Evolutionary conservation across 768 basidiomycete genomes (phyloP), one percentile per base, ranked within the genome.

Genomic region (Boletus pseudopeckii): DNA sequence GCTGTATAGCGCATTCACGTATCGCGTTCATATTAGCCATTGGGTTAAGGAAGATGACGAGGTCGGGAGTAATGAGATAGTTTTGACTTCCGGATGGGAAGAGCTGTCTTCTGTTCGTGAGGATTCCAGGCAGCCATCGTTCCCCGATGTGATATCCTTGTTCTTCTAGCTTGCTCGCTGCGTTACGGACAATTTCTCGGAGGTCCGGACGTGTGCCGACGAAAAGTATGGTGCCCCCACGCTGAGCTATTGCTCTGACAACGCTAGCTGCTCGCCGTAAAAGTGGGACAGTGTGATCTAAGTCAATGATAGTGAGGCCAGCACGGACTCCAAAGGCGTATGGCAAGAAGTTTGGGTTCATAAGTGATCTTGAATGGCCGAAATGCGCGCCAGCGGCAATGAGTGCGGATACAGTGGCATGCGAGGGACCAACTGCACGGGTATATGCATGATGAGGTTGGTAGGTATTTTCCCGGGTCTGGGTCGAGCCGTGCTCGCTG

Each of bases 331-430:
- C 97, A 67, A 97, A 98, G 34, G 95, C 86, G 69, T 94, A 96
- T 30, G 95, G 90, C 62, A 88, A 76, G 62, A 93, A 94, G 68
- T 91, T 90, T 28, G 92, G 86, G 69, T 93, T 90, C 78, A 95
- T 86, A 60, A 92, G 82, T 5, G 85, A 79, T 37, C 81, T 80
- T 33, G 89, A 81, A 68, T 98, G 95, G 7, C 97, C 97, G 42
- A 98, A 83, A 68, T 98, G 95, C 15, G 97, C 95, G 24, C 93
- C 93, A 14, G 94, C 79, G 1, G 97, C 95, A 40, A 98, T 75
- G 56, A 99, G 84, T 44, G 94, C 88, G 2, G 95, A 96, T 45
- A 93, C 76, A 3, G 96, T 92, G 48, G 86, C 75, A 55, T 89
- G 76, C 43, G 81, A 73, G 10, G 85, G 77, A 15, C 75, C 65